Percentiles rank a stretch among this genome's conserved stretches.
Evolutionary conservation across 176 grass and related monocot species (phyloP).

Genomic region (Microstegium vimineum): DNA sequence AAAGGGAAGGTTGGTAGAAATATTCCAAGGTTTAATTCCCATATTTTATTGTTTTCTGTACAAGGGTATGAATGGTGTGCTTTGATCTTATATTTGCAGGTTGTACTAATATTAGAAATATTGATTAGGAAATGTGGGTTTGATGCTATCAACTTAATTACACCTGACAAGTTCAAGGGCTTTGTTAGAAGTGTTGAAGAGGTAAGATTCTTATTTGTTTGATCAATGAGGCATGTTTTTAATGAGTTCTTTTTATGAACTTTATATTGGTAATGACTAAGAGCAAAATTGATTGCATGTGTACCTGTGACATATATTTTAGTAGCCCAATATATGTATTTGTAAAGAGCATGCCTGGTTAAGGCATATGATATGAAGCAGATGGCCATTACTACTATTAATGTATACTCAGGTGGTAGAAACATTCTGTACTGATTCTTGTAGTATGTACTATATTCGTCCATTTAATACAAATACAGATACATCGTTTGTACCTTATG

Average conservation of each 20-base stretch:
- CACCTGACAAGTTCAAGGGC: slow-evolving; percentile 64
- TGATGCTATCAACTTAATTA: slow-evolving; percentile 55
- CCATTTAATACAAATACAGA: not conserved
- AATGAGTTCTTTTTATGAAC: not conserved
- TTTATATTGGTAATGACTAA: not conserved
- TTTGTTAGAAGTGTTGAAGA: slow-evolving; percentile 64
- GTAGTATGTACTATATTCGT: not conserved
- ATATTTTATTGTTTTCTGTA: slow-evolving; percentile 14
- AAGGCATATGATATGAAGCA: not conserved
- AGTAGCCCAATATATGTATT: not conserved
- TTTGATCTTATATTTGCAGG: slow-evolving; percentile 45
- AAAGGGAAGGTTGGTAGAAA: slow-evolving; percentile 65
- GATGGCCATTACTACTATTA: not conserved
- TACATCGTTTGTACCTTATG: not conserved
- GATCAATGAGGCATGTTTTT: not conserved
- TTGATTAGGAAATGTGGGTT: slow-evolving; percentile 87
- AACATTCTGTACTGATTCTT: not conserved
- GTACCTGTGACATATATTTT: not conserved
- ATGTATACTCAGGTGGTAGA: not conserved
- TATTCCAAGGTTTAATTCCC: slow-evolving; percentile 1
- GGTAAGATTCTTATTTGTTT: slow-evolving; percentile 37
- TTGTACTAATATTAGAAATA: slow-evolving; percentile 81
- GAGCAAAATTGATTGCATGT: not conserved
- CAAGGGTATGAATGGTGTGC: not conserved
- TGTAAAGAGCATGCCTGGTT: not conserved